Evolutionary conservation across 2,329 filamentous ascomycete genomes (phyloP), one percentile per base, ranked within the genome.

Genomic region (Cladosporium halotolerans): DNA sequence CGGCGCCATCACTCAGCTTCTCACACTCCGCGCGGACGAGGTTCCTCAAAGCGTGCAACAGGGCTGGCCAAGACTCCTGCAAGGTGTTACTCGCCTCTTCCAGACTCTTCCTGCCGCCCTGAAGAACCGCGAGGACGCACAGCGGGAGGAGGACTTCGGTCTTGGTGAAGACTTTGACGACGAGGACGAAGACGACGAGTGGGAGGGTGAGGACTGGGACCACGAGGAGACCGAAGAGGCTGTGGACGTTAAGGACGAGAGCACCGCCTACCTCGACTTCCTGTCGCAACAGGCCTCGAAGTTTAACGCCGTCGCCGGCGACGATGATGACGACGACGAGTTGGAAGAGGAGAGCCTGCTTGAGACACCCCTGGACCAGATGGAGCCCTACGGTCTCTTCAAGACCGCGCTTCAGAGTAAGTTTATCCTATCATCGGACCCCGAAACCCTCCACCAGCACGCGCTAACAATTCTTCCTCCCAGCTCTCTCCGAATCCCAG

Each of bases 311-410:
- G 80, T 84, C 14, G 62, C 67, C 33, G 67, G 66, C 28, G 79
- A 85, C 14, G 79, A 81, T 13, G 83, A 85, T 45, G 89, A 89
- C 1, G 88, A 91, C 23, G 90, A 95, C 53, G 84, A 96, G 43
- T 83, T 95, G 14, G 92, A 97, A 70, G 93, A 97, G 64, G 92
- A 91, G 68, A 87, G 89, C 55, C 77, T 97, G 48, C 81, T 99
- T 2, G 93, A 99, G 72, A 95, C 92, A 10, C 91, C 92, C 13
- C 79, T 99, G 19, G 93, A 99, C 71, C 93, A 93, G 74, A 80
- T 99, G 57, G 93, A 99, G 73, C 91, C 92, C 2, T 99, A 99
- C 66, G 81, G 85, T 67, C 77, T 96, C 57, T 96, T 99, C 80
- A 86, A 89, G 68, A 78, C 81, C 57, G 85, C 88, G 14, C 76